phyloP scores from a whole-genome alignment of 2,329 filamentous ascomycete genomes.

The Penicillium psychrosexuale region DNA sequence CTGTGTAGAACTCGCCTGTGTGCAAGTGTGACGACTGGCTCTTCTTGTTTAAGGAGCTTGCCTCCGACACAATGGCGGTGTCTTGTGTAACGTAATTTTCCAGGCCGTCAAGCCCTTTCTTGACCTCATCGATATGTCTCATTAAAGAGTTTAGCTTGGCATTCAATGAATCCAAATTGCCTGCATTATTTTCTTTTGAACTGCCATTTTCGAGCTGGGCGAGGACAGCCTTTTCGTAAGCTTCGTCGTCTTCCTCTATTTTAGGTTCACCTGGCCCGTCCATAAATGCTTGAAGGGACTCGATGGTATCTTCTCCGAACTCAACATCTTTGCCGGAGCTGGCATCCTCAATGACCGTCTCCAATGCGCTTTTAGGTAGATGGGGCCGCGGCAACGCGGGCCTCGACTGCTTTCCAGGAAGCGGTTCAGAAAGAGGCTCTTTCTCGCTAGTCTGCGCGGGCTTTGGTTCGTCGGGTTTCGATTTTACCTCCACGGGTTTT shows the following conservation, averaged over 20 bases:
- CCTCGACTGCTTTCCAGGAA: conserved; percentile 17
- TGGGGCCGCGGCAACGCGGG: conserved; percentile 35
- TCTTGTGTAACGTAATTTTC: conserved; percentile 38
- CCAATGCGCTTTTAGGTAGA: conserved; percentile 43
- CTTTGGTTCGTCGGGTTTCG: not conserved
- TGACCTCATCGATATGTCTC: conserved; percentile 42
- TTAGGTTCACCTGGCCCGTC: conserved; percentile 28
- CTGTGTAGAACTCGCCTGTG: conserved; percentile 21
- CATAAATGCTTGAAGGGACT: conserved; percentile 44
- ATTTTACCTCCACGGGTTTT: conserved; percentile 5
- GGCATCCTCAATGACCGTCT: conserved; percentile 41
- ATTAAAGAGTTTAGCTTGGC: conserved; percentile 41
- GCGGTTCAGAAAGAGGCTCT: conserved; percentile 1
- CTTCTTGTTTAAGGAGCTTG: conserved; percentile 13
- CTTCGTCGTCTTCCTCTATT: conserved; percentile 31
- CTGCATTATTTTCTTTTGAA: conserved; percentile 21
- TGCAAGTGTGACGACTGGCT: conserved; percentile 4
- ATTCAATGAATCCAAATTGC: conserved; percentile 38
- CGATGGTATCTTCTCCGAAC: conserved; percentile 46
- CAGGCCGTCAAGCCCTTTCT: conserved; percentile 38
- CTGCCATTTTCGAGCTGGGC: conserved; percentile 23
- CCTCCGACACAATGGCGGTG: conserved; percentile 14
- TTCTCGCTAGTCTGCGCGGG: not conserved
- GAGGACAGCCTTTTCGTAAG: conserved; percentile 32
- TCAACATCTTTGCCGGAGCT: conserved; percentile 40